phyloP scores from a whole-genome alignment of 257 asterid genomes.

The Rauvolfia tetraphylla region DNA sequence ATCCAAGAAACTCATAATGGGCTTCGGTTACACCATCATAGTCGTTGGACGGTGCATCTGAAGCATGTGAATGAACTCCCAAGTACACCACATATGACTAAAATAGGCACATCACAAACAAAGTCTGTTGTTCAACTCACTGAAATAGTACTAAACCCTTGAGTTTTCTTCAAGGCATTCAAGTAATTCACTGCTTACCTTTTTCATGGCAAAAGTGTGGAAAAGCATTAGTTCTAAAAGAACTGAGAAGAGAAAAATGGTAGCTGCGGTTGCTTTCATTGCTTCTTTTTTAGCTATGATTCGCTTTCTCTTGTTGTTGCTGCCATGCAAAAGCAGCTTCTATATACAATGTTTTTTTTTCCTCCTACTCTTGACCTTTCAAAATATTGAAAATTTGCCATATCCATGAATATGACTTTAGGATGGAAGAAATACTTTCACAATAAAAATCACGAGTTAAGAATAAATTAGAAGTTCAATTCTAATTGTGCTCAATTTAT shows the following conservation, averaged over 20 bases:
- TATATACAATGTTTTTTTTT: background rate
- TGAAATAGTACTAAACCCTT: background rate
- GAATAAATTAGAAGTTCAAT: too few relatives aligned
- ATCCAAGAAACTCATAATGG: conserved; percentile 75
- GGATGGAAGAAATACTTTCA: too few relatives aligned
- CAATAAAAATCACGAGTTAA: too few relatives aligned
- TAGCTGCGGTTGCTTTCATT: conserved; percentile 44
- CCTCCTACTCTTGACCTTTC: background rate
- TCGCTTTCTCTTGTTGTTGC: background rate
- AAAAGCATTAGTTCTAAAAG: conserved; percentile 39
- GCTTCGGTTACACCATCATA: conserved; percentile 55
- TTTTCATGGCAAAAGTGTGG: conserved; percentile 71
- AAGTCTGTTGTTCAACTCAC: too few relatives aligned
- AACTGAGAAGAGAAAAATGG: conserved; percentile 44
- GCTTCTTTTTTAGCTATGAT: conserved; percentile 9
- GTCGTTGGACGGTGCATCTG: conserved; percentile 43
- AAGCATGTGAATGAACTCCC: conserved; percentile 86
- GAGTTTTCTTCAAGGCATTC: conserved; percentile 12
- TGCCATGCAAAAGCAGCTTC: background rate
- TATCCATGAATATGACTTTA: too few relatives aligned
- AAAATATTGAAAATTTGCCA: too few relatives aligned
- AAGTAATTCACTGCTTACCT: conserved; percentile 39
- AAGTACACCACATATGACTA: conserved; percentile 86
- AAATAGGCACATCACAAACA: background rate
- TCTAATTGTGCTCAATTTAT: too few relatives aligned